Percentiles rank a stretch among this genome's conserved stretches.
These are phyloP conservation scores for Dalechampia spathulata DNA, from an alignment of 441 rosid species.

Conservation along the genomic window DNA sequence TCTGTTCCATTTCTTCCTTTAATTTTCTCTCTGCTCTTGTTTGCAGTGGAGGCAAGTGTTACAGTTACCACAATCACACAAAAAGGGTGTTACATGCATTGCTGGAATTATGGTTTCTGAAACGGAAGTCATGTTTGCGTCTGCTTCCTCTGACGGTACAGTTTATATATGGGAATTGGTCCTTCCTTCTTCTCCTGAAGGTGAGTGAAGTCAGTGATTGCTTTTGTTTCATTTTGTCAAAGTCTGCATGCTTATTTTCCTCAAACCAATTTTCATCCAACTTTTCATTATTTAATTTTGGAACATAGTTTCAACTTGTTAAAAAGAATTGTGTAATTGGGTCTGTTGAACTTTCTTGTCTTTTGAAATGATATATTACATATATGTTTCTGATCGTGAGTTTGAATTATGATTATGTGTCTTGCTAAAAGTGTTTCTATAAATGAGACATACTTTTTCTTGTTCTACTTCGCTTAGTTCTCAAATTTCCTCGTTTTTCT, in stretches of 20 bases:
- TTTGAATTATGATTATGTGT: background rate
- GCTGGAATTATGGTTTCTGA: constrained; percentile 61
- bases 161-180: constrained; percentile 63
- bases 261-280: background rate
- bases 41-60: constrained; percentile 69
- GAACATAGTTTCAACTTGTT: background rate
- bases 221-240: background rate
- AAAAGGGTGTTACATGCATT: constrained; percentile 87
- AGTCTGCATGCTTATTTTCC: background rate
- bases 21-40: constrained; percentile 7
- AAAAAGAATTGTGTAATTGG: background rate
- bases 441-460: background rate
- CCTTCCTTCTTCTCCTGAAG: constrained; percentile 40
- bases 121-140: constrained; percentile 55
- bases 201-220: constrained; percentile 23
- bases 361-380: no score
- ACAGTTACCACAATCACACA: constrained; percentile 68
- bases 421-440: background rate
- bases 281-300: background rate
- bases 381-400: no score
- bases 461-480: background rate
- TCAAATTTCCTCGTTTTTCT: no score
- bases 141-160: constrained; percentile 78
- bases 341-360: background rate
- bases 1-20: background rate